Conservation (phyloP, 495 filamentous ascomycete genomes). For the Pseudevernia furfuracea region DNA sequence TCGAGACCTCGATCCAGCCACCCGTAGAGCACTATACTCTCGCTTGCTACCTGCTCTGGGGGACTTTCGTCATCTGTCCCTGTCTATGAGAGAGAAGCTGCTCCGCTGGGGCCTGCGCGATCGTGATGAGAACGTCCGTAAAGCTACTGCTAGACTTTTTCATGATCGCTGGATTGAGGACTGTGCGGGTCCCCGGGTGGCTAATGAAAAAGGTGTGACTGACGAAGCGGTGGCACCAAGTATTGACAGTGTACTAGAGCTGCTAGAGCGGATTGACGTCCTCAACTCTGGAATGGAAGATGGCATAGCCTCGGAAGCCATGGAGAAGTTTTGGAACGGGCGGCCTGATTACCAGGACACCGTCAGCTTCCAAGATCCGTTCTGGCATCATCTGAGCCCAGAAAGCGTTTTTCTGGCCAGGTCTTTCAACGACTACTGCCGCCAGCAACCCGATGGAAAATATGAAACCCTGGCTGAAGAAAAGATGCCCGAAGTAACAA, state of each 20-base stretch:
- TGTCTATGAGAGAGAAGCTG: constrained; percentile 94
- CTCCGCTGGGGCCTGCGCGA: constrained; percentile 93
- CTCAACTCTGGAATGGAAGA: constrained; percentile 82
- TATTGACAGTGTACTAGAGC: constrained; percentile 71
- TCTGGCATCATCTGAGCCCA: constrained; percentile 78
- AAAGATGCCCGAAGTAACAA: constrained; percentile 91
- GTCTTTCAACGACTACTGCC: constrained; percentile 90
- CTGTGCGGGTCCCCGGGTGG: constrained; percentile 58
- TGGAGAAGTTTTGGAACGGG: constrained; percentile 93
- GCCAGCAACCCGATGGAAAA: constrained; percentile 58
- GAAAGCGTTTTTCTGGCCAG: constrained; percentile 82
- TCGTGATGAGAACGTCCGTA: constrained; percentile 87
- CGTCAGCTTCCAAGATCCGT: constrained; percentile 72
- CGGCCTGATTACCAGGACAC: constrained; percentile 82
- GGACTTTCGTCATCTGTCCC: constrained; percentile 89
- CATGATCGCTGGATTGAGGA: constrained; percentile 94
- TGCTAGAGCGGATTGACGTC: constrained; percentile 89
- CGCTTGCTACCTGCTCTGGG: constrained; percentile 80
- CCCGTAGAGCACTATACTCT: constrained; percentile 78
- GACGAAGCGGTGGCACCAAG: constrained; percentile 52
- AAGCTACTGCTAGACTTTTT: constrained; percentile 84
- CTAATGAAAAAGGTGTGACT: constrained; percentile 37
- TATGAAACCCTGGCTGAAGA: constrained; percentile 70
- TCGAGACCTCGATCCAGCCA: constrained; percentile 76
- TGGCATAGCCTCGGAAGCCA: constrained; percentile 83